phyloP scores from a whole-genome alignment of 2,329 filamentous ascomycete genomes.

The Neofusicoccum ribis region DNA sequence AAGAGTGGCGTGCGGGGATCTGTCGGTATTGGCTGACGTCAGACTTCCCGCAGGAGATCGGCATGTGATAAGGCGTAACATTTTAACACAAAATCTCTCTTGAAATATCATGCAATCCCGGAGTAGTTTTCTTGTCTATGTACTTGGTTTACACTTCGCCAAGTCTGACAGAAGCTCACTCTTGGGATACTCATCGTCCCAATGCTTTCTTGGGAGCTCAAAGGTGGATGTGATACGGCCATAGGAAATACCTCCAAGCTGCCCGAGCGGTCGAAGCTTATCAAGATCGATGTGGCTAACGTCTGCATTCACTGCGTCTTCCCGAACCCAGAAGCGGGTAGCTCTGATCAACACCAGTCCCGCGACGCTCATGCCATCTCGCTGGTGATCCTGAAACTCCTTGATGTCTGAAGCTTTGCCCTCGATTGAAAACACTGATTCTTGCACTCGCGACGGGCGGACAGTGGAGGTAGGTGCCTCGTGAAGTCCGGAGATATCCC shows the following conservation, averaged over 20 bases:
- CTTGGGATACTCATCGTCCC: background rate
- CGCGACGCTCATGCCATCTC: constrained; percentile 62
- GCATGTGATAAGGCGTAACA: too few relatives aligned
- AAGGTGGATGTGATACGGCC: constrained; percentile 36
- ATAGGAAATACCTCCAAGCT: constrained; percentile 81
- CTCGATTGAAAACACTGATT: constrained; percentile 77
- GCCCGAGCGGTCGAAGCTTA: constrained; percentile 69
- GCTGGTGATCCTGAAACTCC: constrained; percentile 67
- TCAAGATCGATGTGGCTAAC: constrained; percentile 68
- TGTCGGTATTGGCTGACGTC: too few relatives aligned
- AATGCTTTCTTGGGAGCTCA: constrained; percentile 21
- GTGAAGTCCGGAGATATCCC: constrained; percentile 72
- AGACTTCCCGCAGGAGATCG: too few relatives aligned
- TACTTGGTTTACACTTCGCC: too few relatives aligned
- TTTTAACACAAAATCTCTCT: too few relatives aligned
- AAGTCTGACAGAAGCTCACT: background rate
- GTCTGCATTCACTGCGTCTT: constrained; percentile 78
- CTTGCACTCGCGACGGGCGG: constrained; percentile 67
- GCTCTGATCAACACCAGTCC: constrained; percentile 68
- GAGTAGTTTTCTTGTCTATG: too few relatives aligned
- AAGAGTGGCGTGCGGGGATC: too few relatives aligned
- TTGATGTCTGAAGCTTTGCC: constrained; percentile 68
- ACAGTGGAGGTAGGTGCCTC: constrained; percentile 65
- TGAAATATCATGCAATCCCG: too few relatives aligned
- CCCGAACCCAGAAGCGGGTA: constrained; percentile 77